Evolutionary conservation across 2,329 filamentous ascomycete genomes (phyloP).

Genomic region (Talaromyces verruculosus): DNA sequence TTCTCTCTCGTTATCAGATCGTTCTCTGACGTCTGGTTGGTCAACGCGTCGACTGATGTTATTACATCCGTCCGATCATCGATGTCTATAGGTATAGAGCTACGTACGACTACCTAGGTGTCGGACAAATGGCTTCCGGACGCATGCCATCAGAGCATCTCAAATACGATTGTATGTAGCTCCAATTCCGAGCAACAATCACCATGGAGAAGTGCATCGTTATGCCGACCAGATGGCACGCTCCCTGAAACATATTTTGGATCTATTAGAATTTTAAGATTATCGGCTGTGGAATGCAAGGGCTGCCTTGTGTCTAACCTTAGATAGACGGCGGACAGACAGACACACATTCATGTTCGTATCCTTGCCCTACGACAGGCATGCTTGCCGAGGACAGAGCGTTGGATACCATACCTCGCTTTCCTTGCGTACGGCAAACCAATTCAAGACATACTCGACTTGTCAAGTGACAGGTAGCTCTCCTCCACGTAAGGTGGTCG

Average conservation of each 20-base stretch:
- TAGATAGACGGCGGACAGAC: background rate
- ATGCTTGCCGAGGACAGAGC: background rate
- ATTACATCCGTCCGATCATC: background rate
- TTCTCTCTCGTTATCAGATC: conserved; percentile 22
- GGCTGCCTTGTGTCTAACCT: background rate
- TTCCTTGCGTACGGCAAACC: background rate
- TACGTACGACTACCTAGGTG: background rate
- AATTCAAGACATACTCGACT: background rate
- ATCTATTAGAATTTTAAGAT: background rate
- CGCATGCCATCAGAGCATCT: background rate
- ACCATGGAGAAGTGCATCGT: background rate
- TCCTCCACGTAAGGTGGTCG: background rate
- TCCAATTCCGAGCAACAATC: background rate
- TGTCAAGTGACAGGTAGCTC: background rate
- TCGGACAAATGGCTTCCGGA: background rate
- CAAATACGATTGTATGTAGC: background rate
- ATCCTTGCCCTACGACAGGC: background rate
- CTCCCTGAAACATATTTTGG: conserved; percentile 1
- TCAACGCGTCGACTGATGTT: conserved; percentile 12
- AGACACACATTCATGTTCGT: conserved; percentile 1
- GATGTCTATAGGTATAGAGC: background rate
- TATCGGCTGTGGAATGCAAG: conserved; percentile 14
- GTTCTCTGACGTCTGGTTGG: conserved; percentile 4
- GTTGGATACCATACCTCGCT: background rate
- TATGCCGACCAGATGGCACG: conserved; percentile 8